These are phyloP conservation scores for Trypanosoma lewisi DNA, from an alignment of 208 protist species.

Conservation along the genomic window DNA sequence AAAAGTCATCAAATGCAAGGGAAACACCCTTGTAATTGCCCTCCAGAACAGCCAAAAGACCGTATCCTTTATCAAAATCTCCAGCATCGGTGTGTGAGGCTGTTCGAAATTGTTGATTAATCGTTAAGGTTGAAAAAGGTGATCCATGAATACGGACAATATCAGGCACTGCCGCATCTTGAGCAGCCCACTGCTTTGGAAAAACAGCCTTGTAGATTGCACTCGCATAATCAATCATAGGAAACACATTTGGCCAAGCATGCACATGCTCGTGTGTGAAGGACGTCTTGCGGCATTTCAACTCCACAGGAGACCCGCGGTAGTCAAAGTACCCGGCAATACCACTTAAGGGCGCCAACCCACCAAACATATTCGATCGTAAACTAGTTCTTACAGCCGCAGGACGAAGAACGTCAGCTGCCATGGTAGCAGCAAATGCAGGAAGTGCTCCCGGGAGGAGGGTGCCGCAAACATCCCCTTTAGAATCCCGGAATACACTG, in stretches of 20 bases:
- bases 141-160: conserved; percentile 84
- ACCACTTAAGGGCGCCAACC: conserved; percentile 77
- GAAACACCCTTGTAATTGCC: conserved; percentile 77
- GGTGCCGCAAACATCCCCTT: conserved; percentile 62
- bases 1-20: conserved; percentile 76
- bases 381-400: conserved; percentile 69
- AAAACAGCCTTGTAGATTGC: conserved; percentile 67
- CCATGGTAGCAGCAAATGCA: conserved; percentile 48
- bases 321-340: conserved; percentile 92
- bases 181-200: conserved; percentile 65
- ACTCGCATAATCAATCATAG: conserved; percentile 88
- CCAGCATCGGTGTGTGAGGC: conserved; percentile 87
- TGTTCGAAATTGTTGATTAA: conserved; percentile 90
- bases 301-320: conserved; percentile 75
- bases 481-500: conserved; percentile 59
- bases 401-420: conserved; percentile 63
- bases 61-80: conserved; percentile 90
- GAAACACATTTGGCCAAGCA: conserved; percentile 76
- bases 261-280: conserved; percentile 78
- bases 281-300: conserved; percentile 85
- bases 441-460: conserved; percentile 71
- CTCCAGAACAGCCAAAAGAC: conserved; percentile 79
- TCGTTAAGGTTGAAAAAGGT: conserved; percentile 88
- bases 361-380: conserved; percentile 75
- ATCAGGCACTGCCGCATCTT: conserved; percentile 84